Evolutionary conservation across 306 rosid species (phyloP), one percentile per base, ranked within the genome.

Genomic region (Dryas drummondii): DNA sequence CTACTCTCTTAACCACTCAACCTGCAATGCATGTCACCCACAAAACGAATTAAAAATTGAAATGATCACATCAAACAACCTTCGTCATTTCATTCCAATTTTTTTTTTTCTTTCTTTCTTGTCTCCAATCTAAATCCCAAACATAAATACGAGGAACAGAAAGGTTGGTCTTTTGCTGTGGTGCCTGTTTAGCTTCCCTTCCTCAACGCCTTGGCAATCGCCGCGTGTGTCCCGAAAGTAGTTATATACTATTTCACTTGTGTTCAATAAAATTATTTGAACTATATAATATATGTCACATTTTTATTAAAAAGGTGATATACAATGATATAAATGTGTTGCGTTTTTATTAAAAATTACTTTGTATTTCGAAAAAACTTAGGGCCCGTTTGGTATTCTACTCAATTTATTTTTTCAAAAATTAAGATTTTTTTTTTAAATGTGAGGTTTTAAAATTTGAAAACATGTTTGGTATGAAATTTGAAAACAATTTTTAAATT

Each of bases 81-180:
- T 57, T 58, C 55, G 7, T 22, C 13, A 48, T 7, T 60, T 48
- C 58, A 16, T 47, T 64, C 7, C 40, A 16, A 7, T 32, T 56
- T 59, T 13, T 50, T 27, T 14, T 27, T 47, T 47, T 72, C 17
- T 45, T n/a, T 54, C 53, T 54, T 40, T 32, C 1, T 32, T 32
- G 37, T 71, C 55, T 22, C 55, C 56, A 56, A 44, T 72, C 76
- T 72, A 58, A 72, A 48, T 72, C 76, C 68, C 68, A 59, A 9
- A 46, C 42, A 46, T 72, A 47, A 16, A 63, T 40, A 16, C 1
- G 27, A 63, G 26, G 50, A 63, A 41, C 1, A 41, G 27, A 46
- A 60, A 46, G 48, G 68, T 58, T 59, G 76, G 3, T 59, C 57
- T 56, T 57, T 59, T 57, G 68, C 32, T n/a, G 66, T 48, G 67